Evolutionary conservation across 2,329 filamentous ascomycete genomes (phyloP).

Genomic region (Paecilomyces dactylethromorphus): DNA sequence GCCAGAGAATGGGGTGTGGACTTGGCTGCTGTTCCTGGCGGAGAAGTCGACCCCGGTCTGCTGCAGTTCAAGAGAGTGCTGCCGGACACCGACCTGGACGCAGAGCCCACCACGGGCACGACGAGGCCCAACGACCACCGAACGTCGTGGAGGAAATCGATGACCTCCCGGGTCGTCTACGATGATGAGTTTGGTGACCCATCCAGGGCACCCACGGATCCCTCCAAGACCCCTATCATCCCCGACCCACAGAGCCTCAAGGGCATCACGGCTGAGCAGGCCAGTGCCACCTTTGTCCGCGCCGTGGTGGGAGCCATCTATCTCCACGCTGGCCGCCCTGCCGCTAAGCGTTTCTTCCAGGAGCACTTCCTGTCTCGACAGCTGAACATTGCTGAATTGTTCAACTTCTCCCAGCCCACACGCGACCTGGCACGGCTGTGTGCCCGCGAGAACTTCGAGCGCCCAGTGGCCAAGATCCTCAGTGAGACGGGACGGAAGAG

Average conservation of each 20-base stretch:
- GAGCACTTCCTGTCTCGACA: conserved; percentile 77
- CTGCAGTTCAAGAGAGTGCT: conserved; percentile 64
- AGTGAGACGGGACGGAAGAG: conserved; percentile 84
- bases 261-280: conserved; percentile 48
- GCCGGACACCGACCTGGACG: conserved; percentile 36
- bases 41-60: conserved; percentile 85
- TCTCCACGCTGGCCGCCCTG: conserved; percentile 70
- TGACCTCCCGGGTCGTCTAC: conserved; percentile 71
- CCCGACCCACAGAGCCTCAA: conserved; percentile 10
- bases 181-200: conserved; percentile 79
- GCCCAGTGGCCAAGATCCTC: conserved; percentile 77
- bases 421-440: conserved; percentile 79
- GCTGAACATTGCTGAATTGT: conserved; percentile 69
- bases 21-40: conserved; percentile 73
- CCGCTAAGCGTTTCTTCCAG: conserved; percentile 75
- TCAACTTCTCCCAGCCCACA: conserved; percentile 77
- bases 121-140: conserved; percentile 40
- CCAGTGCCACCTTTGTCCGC: conserved; percentile 70
- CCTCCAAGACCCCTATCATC: conserved; percentile 13
- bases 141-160: conserved; percentile 60
- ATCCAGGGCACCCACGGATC: conserved; percentile 22
- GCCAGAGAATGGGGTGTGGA: conserved; percentile 89
- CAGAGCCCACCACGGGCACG: conserved; percentile 35
- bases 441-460: conserved; percentile 79
- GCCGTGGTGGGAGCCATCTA: conserved; percentile 81